Evolutionary conservation across 495 filamentous ascomycete species (phyloP), one percentile per base, ranked within the genome.

Genomic region (Ascobolus immersus): DNA sequence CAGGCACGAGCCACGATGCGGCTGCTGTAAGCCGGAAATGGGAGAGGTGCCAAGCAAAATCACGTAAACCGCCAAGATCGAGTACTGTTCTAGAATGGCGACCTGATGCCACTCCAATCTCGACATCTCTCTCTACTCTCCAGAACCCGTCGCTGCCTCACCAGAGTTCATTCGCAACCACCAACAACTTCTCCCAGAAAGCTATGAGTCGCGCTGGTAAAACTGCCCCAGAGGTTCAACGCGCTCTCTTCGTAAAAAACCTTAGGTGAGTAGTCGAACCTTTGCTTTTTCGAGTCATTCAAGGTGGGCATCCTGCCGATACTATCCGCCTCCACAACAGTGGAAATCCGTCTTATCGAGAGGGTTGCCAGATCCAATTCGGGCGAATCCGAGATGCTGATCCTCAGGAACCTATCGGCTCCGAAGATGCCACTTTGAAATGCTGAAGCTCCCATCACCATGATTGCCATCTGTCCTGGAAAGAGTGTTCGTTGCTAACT

Each of bases 191-290:
- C 14, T 27, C 25, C 28, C 49, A 55, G 51, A 53, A 62, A 73
- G 65, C 60, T 62, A 77, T 77, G 72, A 77, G 65, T 67, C 69
- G 73, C 50, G 69, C 61, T 55, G 68, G 66, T 49, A 90, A 91
- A 64, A 72, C 90, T 61, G 78, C 80, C 59, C 77, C 81, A 54
- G 79, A 92, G 73, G 80, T 84, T 59, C 53, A 41, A 51, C 84
- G 80, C 66, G 80, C 80, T 71, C 74, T 91, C 55, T 91, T 89
- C 68, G 80, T 89, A 47, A 91, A 91, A 73, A 91, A 91, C 65
- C 64, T 91, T 58, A 86, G 75, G 78, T 82, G 53, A 41, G 73
- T 49, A 25, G 22, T 25, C 22, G 22, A 25, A 7, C 22, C n/a
- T 25, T 25, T n/a, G 7, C 22, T n/a, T 25, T 25, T n/a, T 25